Base-by-base conservation (phyloP, 345 rosid genomes). In the Aquilaria yunnanensis region DNA sequence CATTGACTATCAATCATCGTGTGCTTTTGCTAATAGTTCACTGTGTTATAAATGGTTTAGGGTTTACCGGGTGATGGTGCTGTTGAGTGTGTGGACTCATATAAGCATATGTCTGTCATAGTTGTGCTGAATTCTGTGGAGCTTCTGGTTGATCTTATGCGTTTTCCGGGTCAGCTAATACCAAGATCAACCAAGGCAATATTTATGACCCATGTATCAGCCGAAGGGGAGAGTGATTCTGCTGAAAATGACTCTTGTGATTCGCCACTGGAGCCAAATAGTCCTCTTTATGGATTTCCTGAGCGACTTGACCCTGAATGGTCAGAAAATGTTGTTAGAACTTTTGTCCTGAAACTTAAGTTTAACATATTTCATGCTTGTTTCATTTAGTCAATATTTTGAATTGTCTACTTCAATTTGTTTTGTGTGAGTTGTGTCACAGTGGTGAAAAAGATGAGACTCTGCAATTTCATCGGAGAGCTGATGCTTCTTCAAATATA, bases 211-310 rank as follows among this genome's bases (percentile, higher is more conserved):
- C 98, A 93, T 77, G 76, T 85, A 50, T 83, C 96, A 66, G 86
- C 92, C n/a, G 92, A 94, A 64, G 98, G 90, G 83, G 98, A 93
- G 83, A 93, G 97, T 78, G 98, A 93, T 76, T 93, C 94, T 66
- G 97, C 97, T 55, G 97, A 91, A 77, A 91, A 94, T 78, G 99
- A 94, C 78, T 94, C 97, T 14, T 94, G 99, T 48, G 99, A 94
- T 75, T 91, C 99, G 64, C 99, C 96, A 16, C 80, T 94, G 48
- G 99, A 95, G 79, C 99, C 97, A 67, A 95, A 95, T 68, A 93
- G 98, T 78, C 98, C 98, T 62, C 74, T 93, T 51, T 90, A 86
- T 75, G 96, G 89, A 46, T 71, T 68, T 72, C 53, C 87, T 10
- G 95, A 93, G 68, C 80, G 87, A 76, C 57, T 75, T 66, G 97